These are phyloP conservation scores for Paraphoma sp. DNA, from an alignment of 2,329 filamentous ascomycete genomes.

Conservation along the genomic window DNA sequence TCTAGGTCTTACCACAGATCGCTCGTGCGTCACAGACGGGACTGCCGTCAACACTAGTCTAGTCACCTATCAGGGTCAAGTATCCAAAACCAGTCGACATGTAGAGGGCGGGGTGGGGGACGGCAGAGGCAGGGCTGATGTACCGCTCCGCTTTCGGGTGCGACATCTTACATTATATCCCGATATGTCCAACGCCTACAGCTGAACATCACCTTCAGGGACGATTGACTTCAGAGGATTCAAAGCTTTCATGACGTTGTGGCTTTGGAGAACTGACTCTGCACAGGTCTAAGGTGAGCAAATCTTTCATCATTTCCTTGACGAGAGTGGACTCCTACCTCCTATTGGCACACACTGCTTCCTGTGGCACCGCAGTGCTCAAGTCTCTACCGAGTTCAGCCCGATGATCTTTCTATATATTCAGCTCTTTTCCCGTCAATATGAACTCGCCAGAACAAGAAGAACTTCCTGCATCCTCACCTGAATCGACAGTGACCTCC, in stretches of 20 bases:
- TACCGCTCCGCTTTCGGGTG: conserved; percentile 1
- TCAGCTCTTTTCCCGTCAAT: neutral
- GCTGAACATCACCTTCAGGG: conserved; percentile 11
- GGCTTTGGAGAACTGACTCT: conserved; percentile 22
- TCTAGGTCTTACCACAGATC: conserved; percentile 21
- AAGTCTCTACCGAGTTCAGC: neutral
- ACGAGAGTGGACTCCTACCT: conserved; percentile 3
- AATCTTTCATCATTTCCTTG: conserved; percentile 4
- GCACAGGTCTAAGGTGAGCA: conserved; percentile 8
- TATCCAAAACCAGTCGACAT: neutral
- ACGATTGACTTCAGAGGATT: conserved; percentile 3
- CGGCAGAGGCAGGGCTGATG: conserved; percentile 14
- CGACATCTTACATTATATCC: conserved; percentile 17
- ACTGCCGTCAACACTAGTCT: conserved; percentile 12
- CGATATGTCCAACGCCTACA: conserved; percentile 4
- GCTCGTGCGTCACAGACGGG: conserved; percentile 13
- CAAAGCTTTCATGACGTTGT: conserved; percentile 18
- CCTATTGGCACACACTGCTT: neutral
- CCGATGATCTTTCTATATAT: conserved; percentile 22
- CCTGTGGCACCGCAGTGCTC: neutral
- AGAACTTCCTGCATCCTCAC: conserved; percentile 9
- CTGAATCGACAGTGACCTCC: conserved; percentile 10
- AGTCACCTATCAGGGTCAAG: conserved; percentile 9
- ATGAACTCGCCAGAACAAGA: conserved; percentile 20
- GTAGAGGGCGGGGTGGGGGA: neutral